A percentile compares a stretch with the other conserved stretches of the same genome.
Conservation (phyloP, 164 flowering plant genomes). For the Nymphaea colorata region DNA sequence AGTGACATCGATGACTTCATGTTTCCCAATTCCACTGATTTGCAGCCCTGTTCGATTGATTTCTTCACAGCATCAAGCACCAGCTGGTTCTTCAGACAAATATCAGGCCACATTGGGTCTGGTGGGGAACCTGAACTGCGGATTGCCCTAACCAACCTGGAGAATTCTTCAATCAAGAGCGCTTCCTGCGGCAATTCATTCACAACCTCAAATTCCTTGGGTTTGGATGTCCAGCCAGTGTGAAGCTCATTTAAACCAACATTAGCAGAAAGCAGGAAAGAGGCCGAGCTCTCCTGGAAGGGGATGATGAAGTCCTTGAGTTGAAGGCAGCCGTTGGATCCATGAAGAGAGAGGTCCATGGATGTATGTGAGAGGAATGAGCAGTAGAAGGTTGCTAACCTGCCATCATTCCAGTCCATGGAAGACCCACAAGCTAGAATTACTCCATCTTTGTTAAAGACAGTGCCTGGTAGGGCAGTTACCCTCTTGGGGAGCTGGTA, state of each 20-base stretch:
- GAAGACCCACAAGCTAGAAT: constrained; percentile 24
- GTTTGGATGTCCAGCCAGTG: constrained; percentile 12
- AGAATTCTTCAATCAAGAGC: constrained; percentile 23
- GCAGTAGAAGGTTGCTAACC: constrained; percentile 28
- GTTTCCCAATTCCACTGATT: constrained; percentile 7
- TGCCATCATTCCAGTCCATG: constrained; percentile 28
- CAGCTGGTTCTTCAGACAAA: constrained; percentile 24
- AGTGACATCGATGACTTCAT: not conserved
- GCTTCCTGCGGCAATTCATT: constrained; percentile 30
- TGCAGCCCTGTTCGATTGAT: constrained; percentile 18
- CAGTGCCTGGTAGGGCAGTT: constrained; percentile 15
- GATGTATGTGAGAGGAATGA: constrained; percentile 20
- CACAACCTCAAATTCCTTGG: constrained; percentile 10
- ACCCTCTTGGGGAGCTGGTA: constrained; percentile 30
- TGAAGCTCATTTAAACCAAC: constrained; percentile 12
- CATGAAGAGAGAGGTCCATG: constrained; percentile 18
- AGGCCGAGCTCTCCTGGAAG: constrained; percentile 12
- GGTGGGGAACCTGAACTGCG: not conserved
- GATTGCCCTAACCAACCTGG: constrained; percentile 9
- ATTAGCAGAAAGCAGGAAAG: constrained; percentile 8
- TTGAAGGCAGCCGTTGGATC: constrained; percentile 19
- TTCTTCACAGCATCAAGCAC: constrained; percentile 25
- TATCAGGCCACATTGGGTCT: constrained; percentile 20
- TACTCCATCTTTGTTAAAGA: constrained; percentile 22
- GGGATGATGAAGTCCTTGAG: constrained; percentile 23